Evolutionary conservation across 495 filamentous ascomycete species (phyloP), one percentile per base, ranked within the genome.

Genomic region (Aspergillus sclerotiicarbonarius): DNA sequence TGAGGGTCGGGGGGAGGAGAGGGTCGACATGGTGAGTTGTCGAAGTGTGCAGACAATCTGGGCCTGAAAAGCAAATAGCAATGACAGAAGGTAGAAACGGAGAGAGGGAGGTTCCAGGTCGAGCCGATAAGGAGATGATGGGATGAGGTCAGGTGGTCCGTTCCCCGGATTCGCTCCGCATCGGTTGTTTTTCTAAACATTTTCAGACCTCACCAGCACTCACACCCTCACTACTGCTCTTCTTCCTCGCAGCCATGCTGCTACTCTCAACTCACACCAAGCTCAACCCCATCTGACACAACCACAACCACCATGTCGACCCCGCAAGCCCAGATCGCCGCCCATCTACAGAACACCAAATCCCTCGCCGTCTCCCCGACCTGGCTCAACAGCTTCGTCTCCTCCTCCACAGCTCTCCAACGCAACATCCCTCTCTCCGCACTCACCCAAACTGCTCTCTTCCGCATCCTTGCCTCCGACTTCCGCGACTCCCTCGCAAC

Each of bases 391-490:
- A 63, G 53, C 20, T 77, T 82, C 59, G 50, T 82, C 8, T 60
- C 70, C n/a, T 69, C 70, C 7, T 66, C 69, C 18, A 54, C 61
- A 41, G 45, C 63, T 8, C 62, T 64, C 37, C 71, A 76, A 48
- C 76, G 80, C 59, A 83, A 82, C 6, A 83, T 86, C 0, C 88
- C 92, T 6, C 67, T 91, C 21, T 79, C 85, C 13, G 85, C 88
- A 12, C 80, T 97, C 16, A 76, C 86, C 51, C 86, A 90, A 46
- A 95, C 93, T 15, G 88, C 91, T 15, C 82, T 88, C 43, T 87
- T 89, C 67, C 92, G 92, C 52, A 70, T 97, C 21, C 84, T 96
- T 7, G 80, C 86, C 45, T 83, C 87, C 20, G 89, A 98, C 76
- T 80, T 96, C 46, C 85, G 85, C 6, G 73, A 77, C 2, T 81